Percentiles rank a stretch among this genome's conserved stretches.
Conservation (phyloP, 805 yeast genomes). For the Metschnikowia lunata region DNA sequence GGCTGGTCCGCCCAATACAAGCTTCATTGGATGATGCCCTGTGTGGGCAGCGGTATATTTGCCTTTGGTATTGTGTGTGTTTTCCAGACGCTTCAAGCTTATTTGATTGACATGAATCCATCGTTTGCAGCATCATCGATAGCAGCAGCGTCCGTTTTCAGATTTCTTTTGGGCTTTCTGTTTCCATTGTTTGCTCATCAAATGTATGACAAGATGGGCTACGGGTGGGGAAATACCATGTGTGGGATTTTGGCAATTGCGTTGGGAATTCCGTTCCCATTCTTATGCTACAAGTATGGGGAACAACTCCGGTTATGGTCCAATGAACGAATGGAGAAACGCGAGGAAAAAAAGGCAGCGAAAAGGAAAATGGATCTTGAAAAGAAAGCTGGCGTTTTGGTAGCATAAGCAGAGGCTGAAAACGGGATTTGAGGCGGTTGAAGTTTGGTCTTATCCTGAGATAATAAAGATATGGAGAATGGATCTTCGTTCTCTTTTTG, state of each 20-base stretch:
- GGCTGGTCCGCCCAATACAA: conserved; percentile 38
- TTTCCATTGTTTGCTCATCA: conserved; percentile 37
- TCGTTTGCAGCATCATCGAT: conserved; percentile 36
- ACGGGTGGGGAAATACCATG: conserved; percentile 41
- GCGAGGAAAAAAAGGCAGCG: conserved; percentile 14
- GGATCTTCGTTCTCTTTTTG: too few species aligned
- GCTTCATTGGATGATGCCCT: conserved; percentile 38
- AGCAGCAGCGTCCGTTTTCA: conserved; percentile 40
- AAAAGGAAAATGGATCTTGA: conserved; percentile 1
- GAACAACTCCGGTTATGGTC: conserved; percentile 35
- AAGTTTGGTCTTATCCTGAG: too few species aligned
- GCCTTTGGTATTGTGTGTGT: conserved; percentile 35
- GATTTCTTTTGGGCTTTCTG: conserved; percentile 35
- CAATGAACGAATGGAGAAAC: conserved; percentile 22
- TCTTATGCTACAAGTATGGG: conserved; percentile 33
- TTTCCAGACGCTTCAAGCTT: conserved; percentile 35
- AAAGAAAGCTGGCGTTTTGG: background rate
- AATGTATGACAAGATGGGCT: conserved; percentile 31
- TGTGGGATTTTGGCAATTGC: conserved; percentile 32
- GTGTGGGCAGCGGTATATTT: conserved; percentile 34
- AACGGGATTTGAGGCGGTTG: too few species aligned
- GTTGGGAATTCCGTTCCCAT: conserved; percentile 38
- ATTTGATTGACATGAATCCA: conserved; percentile 38
- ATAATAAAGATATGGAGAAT: too few species aligned
- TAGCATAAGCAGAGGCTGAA: too few species aligned